phyloP scores from a whole-genome alignment of 768 basidiomycete species.

The Amanita pallidorosea region DNA sequence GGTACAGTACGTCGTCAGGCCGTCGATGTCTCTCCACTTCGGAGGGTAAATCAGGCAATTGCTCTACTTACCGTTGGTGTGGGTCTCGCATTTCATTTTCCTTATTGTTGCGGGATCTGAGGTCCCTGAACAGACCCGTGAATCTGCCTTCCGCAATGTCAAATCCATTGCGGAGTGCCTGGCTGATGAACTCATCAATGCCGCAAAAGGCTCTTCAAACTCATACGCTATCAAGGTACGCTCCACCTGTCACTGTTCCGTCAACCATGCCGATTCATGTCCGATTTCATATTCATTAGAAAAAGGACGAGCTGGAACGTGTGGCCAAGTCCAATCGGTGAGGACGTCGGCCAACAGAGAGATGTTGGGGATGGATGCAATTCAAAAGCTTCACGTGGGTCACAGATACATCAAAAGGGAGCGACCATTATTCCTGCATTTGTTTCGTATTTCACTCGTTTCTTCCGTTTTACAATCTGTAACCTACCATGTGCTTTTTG shows the following conservation, averaged over 20 bases:
- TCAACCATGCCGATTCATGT: background rate
- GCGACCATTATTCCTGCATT: background rate
- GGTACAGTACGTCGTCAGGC: constrained; percentile 99
- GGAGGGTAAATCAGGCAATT: constrained; percentile 96
- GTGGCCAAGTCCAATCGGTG: constrained; percentile 99
- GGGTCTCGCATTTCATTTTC: constrained; percentile 22
- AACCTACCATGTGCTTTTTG: background rate
- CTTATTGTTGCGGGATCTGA: background rate
- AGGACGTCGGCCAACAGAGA: background rate
- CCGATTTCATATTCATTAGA: constrained; percentile 32
- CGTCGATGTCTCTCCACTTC: constrained; percentile 97
- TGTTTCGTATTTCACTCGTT: background rate
- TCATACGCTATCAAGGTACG: constrained; percentile 98
- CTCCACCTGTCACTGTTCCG: background rate
- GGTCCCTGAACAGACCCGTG: constrained; percentile 63
- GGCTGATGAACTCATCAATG: constrained; percentile 99
- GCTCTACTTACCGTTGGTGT: constrained; percentile 93
- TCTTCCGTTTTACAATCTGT: background rate
- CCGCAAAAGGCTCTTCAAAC: constrained; percentile 99
- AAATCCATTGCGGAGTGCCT: constrained; percentile 99
- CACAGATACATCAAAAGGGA: background rate
- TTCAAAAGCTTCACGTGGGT: background rate
- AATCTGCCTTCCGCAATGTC: constrained; percentile 99
- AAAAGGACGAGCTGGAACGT: constrained; percentile 99
- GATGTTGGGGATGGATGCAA: background rate